These are phyloP conservation scores for Thymus quinquecostatus DNA, from an alignment of 257 asterid genomes.

Conservation along the genomic window DNA sequence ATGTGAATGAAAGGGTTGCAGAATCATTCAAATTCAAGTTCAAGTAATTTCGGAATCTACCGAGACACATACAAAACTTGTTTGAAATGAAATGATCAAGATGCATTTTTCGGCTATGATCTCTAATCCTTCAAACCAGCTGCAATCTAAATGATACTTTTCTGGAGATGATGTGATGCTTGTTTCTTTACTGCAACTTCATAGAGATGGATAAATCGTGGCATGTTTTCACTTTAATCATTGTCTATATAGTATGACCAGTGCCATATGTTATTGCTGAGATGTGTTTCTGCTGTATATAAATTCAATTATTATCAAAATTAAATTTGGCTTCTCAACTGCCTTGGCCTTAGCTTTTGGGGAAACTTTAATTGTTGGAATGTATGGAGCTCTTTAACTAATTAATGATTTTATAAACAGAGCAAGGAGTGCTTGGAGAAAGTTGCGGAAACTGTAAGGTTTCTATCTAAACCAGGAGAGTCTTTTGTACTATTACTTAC, in stretches of 20 bases:
- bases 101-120: not conserved
- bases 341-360: conserved; percentile 12
- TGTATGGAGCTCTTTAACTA: conserved; percentile 15
- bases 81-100: not conserved
- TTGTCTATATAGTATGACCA: not conserved
- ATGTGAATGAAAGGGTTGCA: not conserved
- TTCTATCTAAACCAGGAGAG: conserved; percentile 63
- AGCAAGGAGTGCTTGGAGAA: conserved; percentile 98
- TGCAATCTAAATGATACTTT: conserved; percentile 2
- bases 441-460: conserved; percentile 72
- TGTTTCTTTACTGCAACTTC: conserved; percentile 4
- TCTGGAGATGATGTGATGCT: not conserved
- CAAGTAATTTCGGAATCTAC: not conserved
- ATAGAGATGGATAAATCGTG: conserved; percentile 13
- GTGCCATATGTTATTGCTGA: not conserved
- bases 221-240: not conserved
- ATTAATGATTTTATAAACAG: conserved; percentile 49
- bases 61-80: not conserved
- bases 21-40: not conserved
- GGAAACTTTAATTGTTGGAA: not conserved
- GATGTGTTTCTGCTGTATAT: conserved; percentile 1
- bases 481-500: conserved; percentile 74
- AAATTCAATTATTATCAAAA: not conserved
- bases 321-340: conserved; percentile 9
- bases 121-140: not conserved